Percentiles rank a stretch among this genome's conserved stretches.
phyloP scores from a whole-genome alignment of 1,139 yeast species.

The Magnusiomyces ingens region DNA sequence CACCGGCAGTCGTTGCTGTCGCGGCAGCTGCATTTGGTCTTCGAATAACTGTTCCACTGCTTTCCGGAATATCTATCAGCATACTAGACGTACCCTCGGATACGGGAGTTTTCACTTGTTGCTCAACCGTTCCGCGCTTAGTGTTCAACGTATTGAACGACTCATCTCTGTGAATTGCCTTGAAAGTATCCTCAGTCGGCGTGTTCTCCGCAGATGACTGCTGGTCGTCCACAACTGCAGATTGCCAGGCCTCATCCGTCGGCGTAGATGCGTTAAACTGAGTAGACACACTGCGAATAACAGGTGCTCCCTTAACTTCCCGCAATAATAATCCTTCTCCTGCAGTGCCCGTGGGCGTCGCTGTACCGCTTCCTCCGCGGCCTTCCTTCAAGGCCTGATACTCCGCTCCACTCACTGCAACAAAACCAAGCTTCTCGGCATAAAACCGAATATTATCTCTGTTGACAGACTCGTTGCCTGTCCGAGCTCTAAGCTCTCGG shows the following conservation, averaged over 20 bases:
- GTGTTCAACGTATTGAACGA: background rate
- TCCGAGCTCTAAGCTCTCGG: background rate
- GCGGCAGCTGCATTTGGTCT: background rate
- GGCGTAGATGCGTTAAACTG: background rate
- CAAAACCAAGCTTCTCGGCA: conserved; percentile 35
- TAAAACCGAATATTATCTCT: conserved; percentile 19
- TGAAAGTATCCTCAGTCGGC: background rate
- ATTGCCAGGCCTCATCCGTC: background rate
- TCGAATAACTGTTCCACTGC: background rate
- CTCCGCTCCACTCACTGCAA: conserved; percentile 32
- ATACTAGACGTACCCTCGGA: background rate
- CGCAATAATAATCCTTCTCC: background rate
- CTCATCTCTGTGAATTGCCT: background rate
- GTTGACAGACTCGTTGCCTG: conserved; percentile 2
- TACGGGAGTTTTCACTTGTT: background rate
- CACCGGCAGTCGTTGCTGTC: background rate
- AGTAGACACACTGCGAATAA: conserved; percentile 1
- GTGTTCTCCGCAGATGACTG: background rate
- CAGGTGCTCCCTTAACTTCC: background rate
- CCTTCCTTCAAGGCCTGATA: conserved; percentile 21
- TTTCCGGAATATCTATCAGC: background rate
- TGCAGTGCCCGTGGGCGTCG: background rate
- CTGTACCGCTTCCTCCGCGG: background rate
- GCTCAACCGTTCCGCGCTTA: background rate
- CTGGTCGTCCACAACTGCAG: background rate